Evolutionary conservation across 345 rosid species (phyloP).

Genomic region (Brassica carinata): DNA sequence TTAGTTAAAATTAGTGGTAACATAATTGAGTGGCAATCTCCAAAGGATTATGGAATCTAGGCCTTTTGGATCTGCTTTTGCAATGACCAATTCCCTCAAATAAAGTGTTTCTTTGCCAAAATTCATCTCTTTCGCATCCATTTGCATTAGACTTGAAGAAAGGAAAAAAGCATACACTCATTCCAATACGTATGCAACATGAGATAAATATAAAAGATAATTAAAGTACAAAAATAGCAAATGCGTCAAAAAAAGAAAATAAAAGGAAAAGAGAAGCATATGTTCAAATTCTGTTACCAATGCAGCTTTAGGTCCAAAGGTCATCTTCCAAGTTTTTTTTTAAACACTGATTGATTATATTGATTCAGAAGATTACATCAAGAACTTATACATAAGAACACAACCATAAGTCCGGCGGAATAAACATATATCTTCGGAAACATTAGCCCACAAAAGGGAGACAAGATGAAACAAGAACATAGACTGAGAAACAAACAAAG

Average conservation of each 20-base stretch:
- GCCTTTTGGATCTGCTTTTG: constrained; percentile 28
- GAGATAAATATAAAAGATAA: not conserved
- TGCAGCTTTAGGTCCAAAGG: constrained; percentile 13
- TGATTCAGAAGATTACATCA: too few relatives aligned
- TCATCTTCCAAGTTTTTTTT: not conserved
- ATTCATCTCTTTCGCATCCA: not conserved
- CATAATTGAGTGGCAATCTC: constrained; percentile 26
- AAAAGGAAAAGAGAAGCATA: constrained; percentile 1
- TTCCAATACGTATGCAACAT: not conserved
- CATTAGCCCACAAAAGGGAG: too few relatives aligned
- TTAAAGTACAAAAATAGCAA: constrained; percentile 1
- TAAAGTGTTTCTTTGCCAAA: constrained; percentile 24
- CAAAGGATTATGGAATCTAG: constrained; percentile 19
- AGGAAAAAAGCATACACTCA: not conserved
- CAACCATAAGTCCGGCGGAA: too few relatives aligned
- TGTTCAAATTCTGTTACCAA: constrained; percentile 3
- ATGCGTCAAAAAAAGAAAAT: not conserved
- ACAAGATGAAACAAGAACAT: too few relatives aligned
- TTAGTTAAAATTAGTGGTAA: constrained; percentile 13
- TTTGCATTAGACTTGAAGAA: not conserved
- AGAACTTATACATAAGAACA: too few relatives aligned
- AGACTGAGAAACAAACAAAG: too few relatives aligned
- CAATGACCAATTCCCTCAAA: constrained; percentile 19
- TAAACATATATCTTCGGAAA: too few relatives aligned
- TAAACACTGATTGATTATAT: not conserved